Evolutionary conservation across 2,329 filamentous ascomycete genomes (phyloP).

Genomic region (Torrubiella hemipterigena): DNA sequence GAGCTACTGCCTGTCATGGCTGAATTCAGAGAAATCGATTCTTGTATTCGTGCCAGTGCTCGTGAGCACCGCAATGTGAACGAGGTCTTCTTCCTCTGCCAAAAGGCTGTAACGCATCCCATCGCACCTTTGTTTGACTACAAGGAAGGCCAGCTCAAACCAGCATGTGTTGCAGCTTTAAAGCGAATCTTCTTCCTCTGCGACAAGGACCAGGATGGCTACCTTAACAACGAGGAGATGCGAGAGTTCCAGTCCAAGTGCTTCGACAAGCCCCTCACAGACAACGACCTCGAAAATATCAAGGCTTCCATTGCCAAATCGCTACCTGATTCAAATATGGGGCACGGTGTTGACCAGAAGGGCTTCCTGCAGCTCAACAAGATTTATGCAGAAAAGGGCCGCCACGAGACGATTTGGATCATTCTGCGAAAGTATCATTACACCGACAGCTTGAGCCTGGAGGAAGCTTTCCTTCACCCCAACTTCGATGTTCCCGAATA

Average conservation of each 20-base stretch:
- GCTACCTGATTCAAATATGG: slow-evolving; percentile 47
- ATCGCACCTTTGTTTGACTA: slow-evolving; percentile 95
- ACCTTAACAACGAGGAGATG: slow-evolving; percentile 82
- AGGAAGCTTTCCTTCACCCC: slow-evolving; percentile 82
- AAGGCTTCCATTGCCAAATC: slow-evolving; percentile 72
- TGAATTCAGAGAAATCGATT: slow-evolving; percentile 98
- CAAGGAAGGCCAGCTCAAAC: slow-evolving; percentile 82
- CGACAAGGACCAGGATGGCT: slow-evolving; percentile 92
- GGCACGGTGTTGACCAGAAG: slow-evolving; percentile 64
- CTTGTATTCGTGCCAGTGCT: slow-evolving; percentile 89
- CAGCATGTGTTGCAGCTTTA: slow-evolving; percentile 74
- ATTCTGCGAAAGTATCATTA: slow-evolving; percentile 93
- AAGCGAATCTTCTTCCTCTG: slow-evolving; percentile 90
- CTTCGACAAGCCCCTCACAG: slow-evolving; percentile 75
- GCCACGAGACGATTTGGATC: slow-evolving; percentile 97
- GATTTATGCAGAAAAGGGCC: slow-evolving; percentile 91
- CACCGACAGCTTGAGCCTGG: slow-evolving; percentile 84
- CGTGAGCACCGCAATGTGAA: slow-evolving; percentile 89
- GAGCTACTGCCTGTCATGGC: slow-evolving; percentile 98
- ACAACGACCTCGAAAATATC: slow-evolving; percentile 80
- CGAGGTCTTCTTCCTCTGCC: slow-evolving; percentile 93
- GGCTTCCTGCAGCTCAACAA: slow-evolving; percentile 90
- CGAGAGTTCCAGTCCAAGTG: slow-evolving; percentile 83
- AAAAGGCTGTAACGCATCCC: slow-evolving; percentile 94
- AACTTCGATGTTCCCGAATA: slow-evolving; percentile 90